phyloP scores from a whole-genome alignment of 2,329 filamentous ascomycete species.

The Phialophora verrucosa region DNA sequence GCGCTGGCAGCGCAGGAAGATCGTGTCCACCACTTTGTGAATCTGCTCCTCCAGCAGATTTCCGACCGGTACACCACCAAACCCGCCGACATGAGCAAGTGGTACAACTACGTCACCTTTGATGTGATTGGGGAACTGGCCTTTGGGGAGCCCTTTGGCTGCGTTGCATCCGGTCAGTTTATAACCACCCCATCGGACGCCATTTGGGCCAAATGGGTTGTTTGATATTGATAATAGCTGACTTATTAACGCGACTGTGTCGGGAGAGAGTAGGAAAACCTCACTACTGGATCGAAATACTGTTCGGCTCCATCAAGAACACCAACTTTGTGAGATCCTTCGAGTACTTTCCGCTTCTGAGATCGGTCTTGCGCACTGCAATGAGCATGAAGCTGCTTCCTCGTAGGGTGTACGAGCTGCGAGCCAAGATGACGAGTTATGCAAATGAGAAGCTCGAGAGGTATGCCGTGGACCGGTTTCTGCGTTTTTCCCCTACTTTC shows the following conservation, averaged over 20 bases:
- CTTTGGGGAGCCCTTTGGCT: slow-evolving; percentile 43
- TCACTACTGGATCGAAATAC: slow-evolving; percentile 43
- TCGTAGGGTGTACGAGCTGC: slow-evolving; percentile 7
- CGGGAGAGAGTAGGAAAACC: slow-evolving; percentile 32
- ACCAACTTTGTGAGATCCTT: slow-evolving; percentile 1
- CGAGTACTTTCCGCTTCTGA: neutral
- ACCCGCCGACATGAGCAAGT: slow-evolving; percentile 26
- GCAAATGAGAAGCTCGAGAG: slow-evolving; percentile 13
- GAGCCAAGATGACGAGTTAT: slow-evolving; percentile 13
- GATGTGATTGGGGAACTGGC: slow-evolving; percentile 29
- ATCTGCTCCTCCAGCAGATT: slow-evolving; percentile 23
- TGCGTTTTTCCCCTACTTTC: neutral
- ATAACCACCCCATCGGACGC: neutral
- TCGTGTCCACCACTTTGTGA: slow-evolving; percentile 26
- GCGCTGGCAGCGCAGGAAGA: slow-evolving; percentile 49
- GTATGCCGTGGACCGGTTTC: neutral
- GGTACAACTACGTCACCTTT: slow-evolving; percentile 36
- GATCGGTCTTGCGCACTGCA: neutral
- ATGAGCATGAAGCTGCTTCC: slow-evolving; percentile 12
- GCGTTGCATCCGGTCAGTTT: slow-evolving; percentile 33
- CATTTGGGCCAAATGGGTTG: neutral
- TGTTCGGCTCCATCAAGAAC: slow-evolving; percentile 36
- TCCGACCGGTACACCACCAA: slow-evolving; percentile 1
- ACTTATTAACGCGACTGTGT: neutral
- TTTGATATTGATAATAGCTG: neutral